A percentile compares a stretch with the other conserved stretches of the same genome.
phyloP scores from a whole-genome alignment of 169 alveolate genomes.

The Perkinsus chesapeaki region DNA sequence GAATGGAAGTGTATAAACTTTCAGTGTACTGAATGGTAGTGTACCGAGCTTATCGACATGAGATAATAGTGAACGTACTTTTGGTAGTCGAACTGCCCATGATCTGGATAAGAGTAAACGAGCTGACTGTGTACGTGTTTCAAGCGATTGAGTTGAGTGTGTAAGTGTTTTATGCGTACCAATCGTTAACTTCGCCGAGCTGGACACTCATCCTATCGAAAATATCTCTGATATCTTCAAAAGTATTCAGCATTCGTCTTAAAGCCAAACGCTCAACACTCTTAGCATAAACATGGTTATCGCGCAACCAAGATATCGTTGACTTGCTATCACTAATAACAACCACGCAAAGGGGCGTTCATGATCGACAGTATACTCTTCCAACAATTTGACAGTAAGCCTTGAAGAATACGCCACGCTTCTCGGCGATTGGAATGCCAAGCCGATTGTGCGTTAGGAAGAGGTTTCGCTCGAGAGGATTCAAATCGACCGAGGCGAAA shows the following conservation, averaged over 20 bases:
- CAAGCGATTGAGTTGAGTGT: too few species aligned
- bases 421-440: background rate
- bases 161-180: too few species aligned
- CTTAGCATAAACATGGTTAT: background rate
- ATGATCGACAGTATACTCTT: background rate
- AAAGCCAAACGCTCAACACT: background rate
- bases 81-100: too few species aligned
- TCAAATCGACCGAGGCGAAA: background rate
- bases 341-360: background rate
- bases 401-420: background rate
- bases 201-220: background rate
- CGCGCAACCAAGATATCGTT: background rate
- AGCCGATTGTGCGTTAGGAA: background rate
- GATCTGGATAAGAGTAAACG: too few species aligned
- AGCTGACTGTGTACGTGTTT: too few species aligned
- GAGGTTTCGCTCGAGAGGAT: background rate
- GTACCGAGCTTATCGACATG: too few species aligned
- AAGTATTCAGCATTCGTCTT: background rate
- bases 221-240: background rate
- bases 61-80: too few species aligned
- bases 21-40: too few species aligned
- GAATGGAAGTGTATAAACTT: too few species aligned
- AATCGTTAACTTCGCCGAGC: too few species aligned
- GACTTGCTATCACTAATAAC: background rate
- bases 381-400: background rate